Conservation (phyloP, 1,284 basidiomycete species). For the Malassezia slooffiae region DNA sequence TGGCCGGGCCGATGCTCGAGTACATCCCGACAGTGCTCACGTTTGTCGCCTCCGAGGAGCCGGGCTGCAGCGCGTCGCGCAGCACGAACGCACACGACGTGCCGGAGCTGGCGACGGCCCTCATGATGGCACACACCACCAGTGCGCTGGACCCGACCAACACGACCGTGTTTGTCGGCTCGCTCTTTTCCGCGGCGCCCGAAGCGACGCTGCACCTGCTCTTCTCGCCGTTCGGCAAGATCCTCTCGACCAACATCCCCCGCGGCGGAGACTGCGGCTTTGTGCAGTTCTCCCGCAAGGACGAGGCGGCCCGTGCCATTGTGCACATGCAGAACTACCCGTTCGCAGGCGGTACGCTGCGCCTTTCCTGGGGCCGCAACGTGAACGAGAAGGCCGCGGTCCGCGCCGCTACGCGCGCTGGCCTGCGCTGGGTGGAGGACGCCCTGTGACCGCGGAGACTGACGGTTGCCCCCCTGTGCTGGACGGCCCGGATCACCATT, state of each 20-base stretch:
- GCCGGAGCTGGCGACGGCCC: slow-evolving; percentile 6
- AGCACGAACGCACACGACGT: no score
- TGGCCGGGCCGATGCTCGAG: slow-evolving; percentile 6
- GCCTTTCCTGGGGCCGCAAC: slow-evolving; percentile 75
- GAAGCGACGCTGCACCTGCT: slow-evolving; percentile 38
- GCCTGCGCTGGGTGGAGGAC: slow-evolving; percentile 15
- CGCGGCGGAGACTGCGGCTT: slow-evolving; percentile 91
- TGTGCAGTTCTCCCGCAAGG: slow-evolving; percentile 82
- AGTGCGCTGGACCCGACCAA: slow-evolving; percentile 42
- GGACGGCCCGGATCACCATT: no score
- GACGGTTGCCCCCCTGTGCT: no score
- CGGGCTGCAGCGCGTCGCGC: background rate
- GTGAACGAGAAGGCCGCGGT: slow-evolving; percentile 45
- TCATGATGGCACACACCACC: slow-evolving; percentile 1
- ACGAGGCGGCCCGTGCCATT: slow-evolving; percentile 80
- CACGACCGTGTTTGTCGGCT: slow-evolving; percentile 45
- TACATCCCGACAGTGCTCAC: slow-evolving; percentile 18
- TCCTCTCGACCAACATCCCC: slow-evolving; percentile 67
- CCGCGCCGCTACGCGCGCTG: slow-evolving; percentile 25
- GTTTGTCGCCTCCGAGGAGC: slow-evolving; percentile 15
- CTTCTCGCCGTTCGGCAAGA: slow-evolving; percentile 42
- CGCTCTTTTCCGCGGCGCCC: slow-evolving; percentile 38
- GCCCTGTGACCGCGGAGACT: background rate
- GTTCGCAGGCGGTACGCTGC: slow-evolving; percentile 69
- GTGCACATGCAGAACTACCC: slow-evolving; percentile 93